phyloP scores from a whole-genome alignment of 768 basidiomycete species.

The Gloeostereum incarnatum region DNA sequence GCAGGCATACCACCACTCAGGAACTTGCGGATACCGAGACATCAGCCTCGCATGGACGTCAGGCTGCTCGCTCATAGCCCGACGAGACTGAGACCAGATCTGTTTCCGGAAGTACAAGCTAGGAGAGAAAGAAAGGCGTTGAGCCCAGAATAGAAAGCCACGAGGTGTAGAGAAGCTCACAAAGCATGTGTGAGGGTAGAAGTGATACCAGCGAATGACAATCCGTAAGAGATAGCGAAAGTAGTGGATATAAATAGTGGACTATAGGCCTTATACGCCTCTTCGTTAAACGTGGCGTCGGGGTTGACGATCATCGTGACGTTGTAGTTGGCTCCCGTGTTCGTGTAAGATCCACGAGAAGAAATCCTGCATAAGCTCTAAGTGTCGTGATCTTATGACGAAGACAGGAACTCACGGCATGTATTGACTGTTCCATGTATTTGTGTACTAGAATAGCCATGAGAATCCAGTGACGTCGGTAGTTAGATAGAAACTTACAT shows the following conservation, averaged over 20 bases:
- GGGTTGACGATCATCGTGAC: constrained; percentile 44
- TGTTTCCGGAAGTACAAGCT: constrained; percentile 70
- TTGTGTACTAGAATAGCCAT: constrained; percentile 38
- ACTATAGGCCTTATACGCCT: constrained; percentile 45
- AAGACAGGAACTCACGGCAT: constrained; percentile 34
- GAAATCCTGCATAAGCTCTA: constrained; percentile 33
- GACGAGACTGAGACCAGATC: constrained; percentile 62
- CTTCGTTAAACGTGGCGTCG: constrained; percentile 45
- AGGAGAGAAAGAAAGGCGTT: background rate
- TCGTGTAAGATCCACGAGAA: constrained; percentile 57
- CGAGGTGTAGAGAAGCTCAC: background rate
- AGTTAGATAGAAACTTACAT: constrained; percentile 15
- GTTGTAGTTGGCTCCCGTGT: constrained; percentile 49
- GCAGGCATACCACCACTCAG: constrained; percentile 77
- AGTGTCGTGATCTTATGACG: background rate
- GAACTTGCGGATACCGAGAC: constrained; percentile 67
- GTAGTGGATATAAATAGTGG: constrained; percentile 60
- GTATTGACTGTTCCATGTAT: constrained; percentile 48
- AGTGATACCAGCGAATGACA: constrained; percentile 79
- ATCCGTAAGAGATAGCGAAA: constrained; percentile 71
- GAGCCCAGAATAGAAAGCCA: background rate
- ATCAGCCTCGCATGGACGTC: constrained; percentile 83
- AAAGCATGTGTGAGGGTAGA: constrained; percentile 63
- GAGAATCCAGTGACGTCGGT: background rate
- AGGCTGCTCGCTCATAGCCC: constrained; percentile 68